These are phyloP conservation scores for Lipomyces japonicus DNA, from an alignment of 805 yeast genomes.

Conservation along the genomic window DNA sequence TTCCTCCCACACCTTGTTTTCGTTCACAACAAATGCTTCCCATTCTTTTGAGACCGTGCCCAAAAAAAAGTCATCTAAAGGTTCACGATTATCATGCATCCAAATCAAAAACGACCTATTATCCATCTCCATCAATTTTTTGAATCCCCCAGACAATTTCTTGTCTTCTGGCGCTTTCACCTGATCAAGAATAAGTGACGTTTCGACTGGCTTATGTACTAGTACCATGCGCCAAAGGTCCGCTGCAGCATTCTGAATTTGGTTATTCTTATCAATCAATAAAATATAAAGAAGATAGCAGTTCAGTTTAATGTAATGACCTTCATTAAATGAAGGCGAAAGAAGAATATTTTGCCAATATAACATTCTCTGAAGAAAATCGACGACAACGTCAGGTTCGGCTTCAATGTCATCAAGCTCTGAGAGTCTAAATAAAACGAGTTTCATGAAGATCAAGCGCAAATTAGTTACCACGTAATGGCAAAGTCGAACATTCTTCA, in stretches of 20 bases:
- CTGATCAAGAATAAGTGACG: conserved; percentile 24
- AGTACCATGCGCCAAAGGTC: conserved; percentile 25
- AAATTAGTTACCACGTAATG: conserved; percentile 15
- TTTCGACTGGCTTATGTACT: conserved; percentile 25
- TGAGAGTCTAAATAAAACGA: conserved; percentile 22
- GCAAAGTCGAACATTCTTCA: conserved; percentile 20
- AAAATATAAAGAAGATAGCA: conserved; percentile 22
- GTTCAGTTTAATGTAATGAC: conserved; percentile 18
- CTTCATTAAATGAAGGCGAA: conserved; percentile 25
- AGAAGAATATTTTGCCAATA: conserved; percentile 29
- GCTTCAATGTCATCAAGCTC: conserved; percentile 23
- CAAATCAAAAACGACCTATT: conserved; percentile 21
- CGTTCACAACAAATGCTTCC: conserved; percentile 23
- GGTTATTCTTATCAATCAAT: conserved; percentile 13
- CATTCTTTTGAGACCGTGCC: conserved; percentile 22
- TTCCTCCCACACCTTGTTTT: conserved; percentile 20
- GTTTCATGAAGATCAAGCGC: conserved; percentile 18
- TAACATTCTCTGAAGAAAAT: conserved; percentile 23
- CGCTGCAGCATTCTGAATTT: conserved; percentile 22
- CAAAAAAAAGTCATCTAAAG: conserved; percentile 24
- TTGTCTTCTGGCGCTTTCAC: conserved; percentile 16
- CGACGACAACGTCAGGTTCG: conserved; percentile 9
- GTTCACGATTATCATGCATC: conserved; percentile 15
- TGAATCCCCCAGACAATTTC: conserved; percentile 19
- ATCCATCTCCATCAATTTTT: conserved; percentile 19